A percentile compares a stretch with the other conserved stretches of the same genome.
Evolutionary conservation across 163 green algal genomes (phyloP).

Genomic region (Dunaliella salina): DNA sequence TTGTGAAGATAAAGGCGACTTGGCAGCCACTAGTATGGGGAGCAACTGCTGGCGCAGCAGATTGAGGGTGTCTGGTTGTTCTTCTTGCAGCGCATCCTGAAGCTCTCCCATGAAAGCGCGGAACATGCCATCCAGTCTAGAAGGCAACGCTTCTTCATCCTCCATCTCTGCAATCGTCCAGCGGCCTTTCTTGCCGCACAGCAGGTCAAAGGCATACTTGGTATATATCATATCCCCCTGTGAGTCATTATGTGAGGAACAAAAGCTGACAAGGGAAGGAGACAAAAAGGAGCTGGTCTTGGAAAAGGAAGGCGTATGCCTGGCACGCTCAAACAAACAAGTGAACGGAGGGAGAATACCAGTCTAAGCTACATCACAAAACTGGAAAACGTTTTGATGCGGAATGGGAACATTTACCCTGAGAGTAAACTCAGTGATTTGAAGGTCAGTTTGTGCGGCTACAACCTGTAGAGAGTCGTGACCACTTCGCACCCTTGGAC

Average conservation of each 20-base stretch:
- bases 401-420: no score
- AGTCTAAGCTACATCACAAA: no score
- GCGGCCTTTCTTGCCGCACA: not conserved
- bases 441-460: no score
- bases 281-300: not conserved
- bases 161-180: not conserved
- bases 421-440: no score
- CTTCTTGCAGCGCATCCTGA: not conserved
- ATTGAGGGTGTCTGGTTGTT: not conserved
- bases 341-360: no score
- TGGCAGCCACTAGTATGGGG: not conserved
- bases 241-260: not conserved
- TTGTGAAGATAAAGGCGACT: not conserved
- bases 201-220: not conserved
- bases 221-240: not conserved
- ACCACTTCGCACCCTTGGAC: no score
- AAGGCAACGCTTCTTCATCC: not conserved
- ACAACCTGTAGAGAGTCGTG: no score
- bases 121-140: not conserved
- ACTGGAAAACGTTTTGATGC: no score
- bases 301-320: no score
- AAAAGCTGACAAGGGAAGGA: not conserved
- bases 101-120: not conserved
- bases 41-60: not conserved
- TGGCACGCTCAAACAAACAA: no score